A percentile compares a stretch with the other conserved stretches of the same genome.
phyloP scores from a whole-genome alignment of 176 grass and related monocot species.

The Rhipidocladum racemiflorum region DNA sequence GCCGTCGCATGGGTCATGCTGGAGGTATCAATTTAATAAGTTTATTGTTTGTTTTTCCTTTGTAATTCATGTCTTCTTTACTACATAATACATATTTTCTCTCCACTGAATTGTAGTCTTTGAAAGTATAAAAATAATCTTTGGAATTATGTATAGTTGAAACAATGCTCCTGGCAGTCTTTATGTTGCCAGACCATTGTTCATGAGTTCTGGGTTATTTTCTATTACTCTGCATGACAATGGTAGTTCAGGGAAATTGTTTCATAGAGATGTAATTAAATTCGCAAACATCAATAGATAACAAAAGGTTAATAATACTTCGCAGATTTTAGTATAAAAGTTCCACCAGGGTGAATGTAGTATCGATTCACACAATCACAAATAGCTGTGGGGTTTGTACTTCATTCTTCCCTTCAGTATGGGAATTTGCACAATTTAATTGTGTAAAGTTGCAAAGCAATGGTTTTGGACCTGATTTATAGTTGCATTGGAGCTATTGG shows the following conservation, averaged over 20 bases:
- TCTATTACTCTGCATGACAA: not conserved
- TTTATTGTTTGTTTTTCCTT: slow-evolving; percentile 2
- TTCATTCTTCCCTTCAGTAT: not conserved
- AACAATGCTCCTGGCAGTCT: not conserved
- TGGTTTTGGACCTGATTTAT: not conserved
- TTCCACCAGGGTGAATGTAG: not conserved
- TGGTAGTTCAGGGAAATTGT: not conserved
- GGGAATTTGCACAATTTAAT: not conserved
- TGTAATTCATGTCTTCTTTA: not conserved
- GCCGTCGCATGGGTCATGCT: slow-evolving; percentile 98
- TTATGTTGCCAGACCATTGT: not conserved
- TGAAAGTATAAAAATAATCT: not conserved
- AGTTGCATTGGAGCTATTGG: not conserved
- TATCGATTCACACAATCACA: not conserved
- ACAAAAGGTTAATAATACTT: not conserved
- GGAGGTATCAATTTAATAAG: slow-evolving; percentile 59
- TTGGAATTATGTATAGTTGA: not conserved
- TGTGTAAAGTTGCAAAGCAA: not conserved
- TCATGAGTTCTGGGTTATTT: not conserved
- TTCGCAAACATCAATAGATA: not conserved
- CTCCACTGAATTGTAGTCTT: not conserved
- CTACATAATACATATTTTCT: not conserved
- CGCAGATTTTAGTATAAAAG: not conserved
- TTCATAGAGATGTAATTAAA: not conserved
- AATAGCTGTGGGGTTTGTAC: not conserved